Evolutionary conservation across 1,139 yeast species (phyloP), one percentile per base, ranked within the genome.

Genomic region (Pichia sp.): DNA sequence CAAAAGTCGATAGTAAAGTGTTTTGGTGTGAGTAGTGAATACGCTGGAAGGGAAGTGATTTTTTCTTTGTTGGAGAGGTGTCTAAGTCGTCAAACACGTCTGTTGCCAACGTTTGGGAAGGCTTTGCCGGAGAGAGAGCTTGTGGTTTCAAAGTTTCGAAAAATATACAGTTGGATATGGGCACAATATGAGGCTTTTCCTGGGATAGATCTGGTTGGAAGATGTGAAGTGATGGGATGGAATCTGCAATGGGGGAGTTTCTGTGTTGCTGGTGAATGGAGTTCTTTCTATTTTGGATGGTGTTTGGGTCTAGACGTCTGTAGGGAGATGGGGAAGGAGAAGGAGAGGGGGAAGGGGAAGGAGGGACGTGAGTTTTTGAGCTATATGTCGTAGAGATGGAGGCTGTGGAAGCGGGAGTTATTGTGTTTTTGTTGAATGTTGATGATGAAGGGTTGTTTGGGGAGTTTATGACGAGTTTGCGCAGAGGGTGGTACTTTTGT

Each of bases 391-490:
- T 38, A 7, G 14, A 45, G 16, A 27, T 27, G 6, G 29, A 27
- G 29, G 29, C 29, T 27, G 29, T 27, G 29, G 29, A 27, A 27
- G 6, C 29, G 6, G 30, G 47, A 27, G 17, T 34, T 6, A 20
- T 34, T 9, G 46, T 42, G 29, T 3, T 12, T 17, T 27, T 17
- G 14, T 6, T 17, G 31, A 42, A 24, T 12, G 33, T 27, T 6
- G 49, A 30, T 10, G 55, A 46, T 4, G 51, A 17, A 4, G 50
- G 33, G 5, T 48, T 46, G 29, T 47, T 48, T 14, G 55, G 55
- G 2, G 55, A 50, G 29, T 36, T 38, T n/a, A 53, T 46, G 10
- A 51, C 31, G 9, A 54, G 36, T 43, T 54, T 52, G n/a, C 53
- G 31, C 38, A 53, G 30, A 6, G 58, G 54, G 36, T 53, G 55